phyloP scores from a whole-genome alignment of 164 flowering plant genomes.

The Berberis thunbergii region DNA sequence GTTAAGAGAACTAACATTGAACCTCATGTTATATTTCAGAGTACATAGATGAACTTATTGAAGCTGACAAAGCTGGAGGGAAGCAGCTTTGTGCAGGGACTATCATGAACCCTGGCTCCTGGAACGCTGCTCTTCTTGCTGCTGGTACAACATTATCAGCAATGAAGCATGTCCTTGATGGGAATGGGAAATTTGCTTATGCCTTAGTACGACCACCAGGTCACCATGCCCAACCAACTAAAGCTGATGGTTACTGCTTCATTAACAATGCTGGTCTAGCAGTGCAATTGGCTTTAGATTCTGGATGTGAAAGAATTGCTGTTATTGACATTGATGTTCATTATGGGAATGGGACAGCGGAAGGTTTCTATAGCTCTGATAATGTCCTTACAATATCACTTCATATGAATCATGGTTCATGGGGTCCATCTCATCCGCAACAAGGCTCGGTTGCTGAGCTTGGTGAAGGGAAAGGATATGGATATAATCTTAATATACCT shows the following conservation, averaged over 20 bases:
- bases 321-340: conserved; percentile 96
- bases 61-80: conserved; percentile 63
- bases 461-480: conserved; percentile 75
- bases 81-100: conserved; percentile 61
- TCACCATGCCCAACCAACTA: conserved; percentile 94
- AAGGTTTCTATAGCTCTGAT: conserved; percentile 68
- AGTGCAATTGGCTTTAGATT: conserved; percentile 52
- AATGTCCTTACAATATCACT: conserved; percentile 80
- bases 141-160: conserved; percentile 85
- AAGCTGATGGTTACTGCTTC: conserved; percentile 94
- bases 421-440: conserved; percentile 98
- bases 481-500: conserved; percentile 80
- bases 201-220: conserved; percentile 96
- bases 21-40: conserved; percentile 26
- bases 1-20: too few species aligned
- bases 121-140: conserved; percentile 78
- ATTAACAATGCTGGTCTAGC: conserved; percentile 92
- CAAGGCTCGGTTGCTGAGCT: conserved; percentile 67
- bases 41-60: conserved; percentile 54
- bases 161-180: conserved; percentile 70
- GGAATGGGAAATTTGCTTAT: conserved; percentile 58
- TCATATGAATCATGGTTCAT: conserved; percentile 96
- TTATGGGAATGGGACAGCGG: conserved; percentile 93
- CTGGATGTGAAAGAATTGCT: conserved; percentile 56
- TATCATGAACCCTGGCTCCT: conserved; percentile 77